These are phyloP conservation scores for Talaromyces adpressus DNA, from an alignment of 495 filamentous ascomycete genomes.

Conservation along the genomic window DNA sequence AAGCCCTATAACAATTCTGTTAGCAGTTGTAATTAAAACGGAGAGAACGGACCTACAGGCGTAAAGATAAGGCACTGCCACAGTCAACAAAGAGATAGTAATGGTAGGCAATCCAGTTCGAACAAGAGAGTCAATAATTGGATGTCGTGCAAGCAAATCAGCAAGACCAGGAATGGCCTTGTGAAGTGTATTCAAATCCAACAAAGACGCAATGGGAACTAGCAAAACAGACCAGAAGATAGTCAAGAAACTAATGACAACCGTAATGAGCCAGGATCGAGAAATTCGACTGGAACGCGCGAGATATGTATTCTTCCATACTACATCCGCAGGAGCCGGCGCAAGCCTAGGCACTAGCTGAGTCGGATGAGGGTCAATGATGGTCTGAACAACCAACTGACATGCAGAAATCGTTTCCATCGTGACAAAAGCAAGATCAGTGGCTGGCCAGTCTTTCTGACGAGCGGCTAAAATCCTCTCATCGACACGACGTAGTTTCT, in stretches of 20 bases:
- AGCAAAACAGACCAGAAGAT: constrained; percentile 87
- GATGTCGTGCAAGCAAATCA: constrained; percentile 56
- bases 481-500: constrained; percentile 74
- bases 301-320: constrained; percentile 92
- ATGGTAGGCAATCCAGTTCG: constrained; percentile 83
- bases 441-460: constrained; percentile 69
- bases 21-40: background rate
- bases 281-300: constrained; percentile 64
- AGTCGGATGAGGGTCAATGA: constrained; percentile 81
- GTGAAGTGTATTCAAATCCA: constrained; percentile 71
- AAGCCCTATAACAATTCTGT: constrained; percentile 41
- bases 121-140: constrained; percentile 66
- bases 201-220: constrained; percentile 65
- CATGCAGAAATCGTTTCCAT: constrained; percentile 90
- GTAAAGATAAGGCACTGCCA: constrained; percentile 89
- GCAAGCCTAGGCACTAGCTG: constrained; percentile 78
- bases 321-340: constrained; percentile 79
- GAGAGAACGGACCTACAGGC: constrained; percentile 51
- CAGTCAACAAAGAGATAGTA: constrained; percentile 74
- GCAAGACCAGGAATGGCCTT: constrained; percentile 66
- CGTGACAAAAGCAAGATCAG: constrained; percentile 86
- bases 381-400: constrained; percentile 92
- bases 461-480: constrained; percentile 65
- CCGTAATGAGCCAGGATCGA: constrained; percentile 73
- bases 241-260: constrained; percentile 71